Evolutionary conservation across 192 early-diverging fungal genomes (phyloP).

Genomic region (Physocladia obscura): DNA sequence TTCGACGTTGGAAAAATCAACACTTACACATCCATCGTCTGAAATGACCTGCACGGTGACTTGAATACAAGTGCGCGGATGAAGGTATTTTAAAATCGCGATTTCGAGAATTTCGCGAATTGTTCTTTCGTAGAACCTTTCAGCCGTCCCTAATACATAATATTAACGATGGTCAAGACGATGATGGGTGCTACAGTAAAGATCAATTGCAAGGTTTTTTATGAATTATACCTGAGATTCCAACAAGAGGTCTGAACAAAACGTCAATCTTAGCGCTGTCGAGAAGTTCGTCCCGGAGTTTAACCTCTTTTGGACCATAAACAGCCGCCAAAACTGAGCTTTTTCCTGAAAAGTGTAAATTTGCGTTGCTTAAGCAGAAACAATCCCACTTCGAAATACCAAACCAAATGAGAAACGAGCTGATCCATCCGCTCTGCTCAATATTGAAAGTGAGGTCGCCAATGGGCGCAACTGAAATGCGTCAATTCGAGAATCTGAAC

Average conservation of each 20-base stretch:
- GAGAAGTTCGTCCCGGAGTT: slow-evolving; percentile 81
- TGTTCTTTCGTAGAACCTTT: slow-evolving; percentile 70
- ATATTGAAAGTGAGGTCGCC: slow-evolving; percentile 62
- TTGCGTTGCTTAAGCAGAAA: not conserved
- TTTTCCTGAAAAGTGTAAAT: slow-evolving; percentile 44
- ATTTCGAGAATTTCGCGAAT: slow-evolving; percentile 75
- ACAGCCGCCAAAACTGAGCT: slow-evolving; percentile 77
- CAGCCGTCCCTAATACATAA: slow-evolving; percentile 55
- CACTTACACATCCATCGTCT: slow-evolving; percentile 80
- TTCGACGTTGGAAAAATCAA: not conserved
- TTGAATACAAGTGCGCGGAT: slow-evolving; percentile 84
- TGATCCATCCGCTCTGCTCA: slow-evolving; percentile 81
- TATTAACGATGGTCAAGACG: not conserved
- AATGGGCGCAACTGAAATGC: slow-evolving; percentile 68
- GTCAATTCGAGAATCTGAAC: slow-evolving; percentile 2
- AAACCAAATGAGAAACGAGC: slow-evolving; percentile 77
- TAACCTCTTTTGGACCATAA: slow-evolving; percentile 85
- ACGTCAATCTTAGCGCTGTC: slow-evolving; percentile 87
- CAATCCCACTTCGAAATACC: not conserved
- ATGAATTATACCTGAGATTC: slow-evolving; percentile 59
- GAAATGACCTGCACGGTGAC: slow-evolving; percentile 83
- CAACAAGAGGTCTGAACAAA: slow-evolving; percentile 67
- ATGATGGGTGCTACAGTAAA: not conserved
- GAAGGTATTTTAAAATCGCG: slow-evolving; percentile 71
- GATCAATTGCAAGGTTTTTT: not conserved